phyloP scores from a whole-genome alignment of 106 monocot genomes.

The Phalaenopsis aphrodite region DNA sequence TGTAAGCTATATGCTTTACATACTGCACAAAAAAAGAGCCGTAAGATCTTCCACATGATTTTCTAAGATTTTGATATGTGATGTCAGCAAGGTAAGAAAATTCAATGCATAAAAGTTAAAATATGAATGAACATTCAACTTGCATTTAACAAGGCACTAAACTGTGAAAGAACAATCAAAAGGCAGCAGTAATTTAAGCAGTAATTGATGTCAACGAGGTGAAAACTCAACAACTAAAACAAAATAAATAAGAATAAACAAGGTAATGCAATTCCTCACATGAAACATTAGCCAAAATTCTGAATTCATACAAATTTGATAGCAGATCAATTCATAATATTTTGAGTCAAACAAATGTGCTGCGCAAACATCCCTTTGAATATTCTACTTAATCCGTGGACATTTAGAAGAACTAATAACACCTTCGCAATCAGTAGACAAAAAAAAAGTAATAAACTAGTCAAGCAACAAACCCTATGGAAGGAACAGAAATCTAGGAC shows the following conservation, averaged over 20 bases:
- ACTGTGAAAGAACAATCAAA: neutral
- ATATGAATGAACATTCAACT: neutral
- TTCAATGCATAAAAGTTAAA: neutral
- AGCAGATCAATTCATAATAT: neutral
- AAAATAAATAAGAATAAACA: neutral
- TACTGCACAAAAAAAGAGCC: slow-evolving; percentile 32
- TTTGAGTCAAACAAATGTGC: neutral
- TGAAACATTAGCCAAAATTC: neutral
- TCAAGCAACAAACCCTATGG: too few species aligned
- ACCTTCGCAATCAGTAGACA: too few species aligned
- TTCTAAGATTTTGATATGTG: neutral
- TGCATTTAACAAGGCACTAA: neutral
- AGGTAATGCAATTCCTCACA: neutral
- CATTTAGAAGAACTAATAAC: too few species aligned
- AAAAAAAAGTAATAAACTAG: too few species aligned
- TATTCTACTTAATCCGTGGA: neutral
- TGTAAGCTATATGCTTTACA: slow-evolving; percentile 54
- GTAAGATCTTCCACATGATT: neutral
- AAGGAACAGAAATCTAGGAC: too few species aligned
- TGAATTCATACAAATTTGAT: neutral
- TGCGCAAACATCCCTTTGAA: neutral
- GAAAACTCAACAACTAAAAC: neutral
- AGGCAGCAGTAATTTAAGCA: neutral
- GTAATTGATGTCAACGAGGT: neutral
- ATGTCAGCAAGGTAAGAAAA: neutral